Evolutionary conservation across 768 basidiomycete species (phyloP), one percentile per base, ranked within the genome.

Genomic region (Phanerochaete sordida): DNA sequence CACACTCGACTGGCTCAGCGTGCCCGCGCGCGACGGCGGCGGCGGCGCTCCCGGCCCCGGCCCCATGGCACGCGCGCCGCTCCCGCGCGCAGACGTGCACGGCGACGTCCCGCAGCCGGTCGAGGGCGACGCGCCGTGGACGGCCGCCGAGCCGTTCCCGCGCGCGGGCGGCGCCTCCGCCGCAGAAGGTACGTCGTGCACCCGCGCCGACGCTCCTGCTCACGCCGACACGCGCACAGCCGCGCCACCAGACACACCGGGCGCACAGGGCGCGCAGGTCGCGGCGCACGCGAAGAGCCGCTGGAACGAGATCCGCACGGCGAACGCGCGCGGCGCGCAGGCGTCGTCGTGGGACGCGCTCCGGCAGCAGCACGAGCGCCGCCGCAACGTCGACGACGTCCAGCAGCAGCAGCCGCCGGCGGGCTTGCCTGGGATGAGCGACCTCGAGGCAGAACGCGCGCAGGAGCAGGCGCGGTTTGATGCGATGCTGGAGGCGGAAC

Each of bases 251-350:
- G n/a, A n/a, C n/a, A n/a, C n/a, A 35, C 33, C 33, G 13, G 33
- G 7, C 33, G 33, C 33, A 35, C 7, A 6, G 13, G 6, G 7
- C 13, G 33, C 39, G 19, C 39, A 43, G 19, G 39, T 43, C 39
- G 19, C 39, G 19, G 8, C 7, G 39, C 39, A 43, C 19, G 11
- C 39, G 11, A 43, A 43, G 39, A 81, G 72, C 54, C 81, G 76
- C 61, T 91, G 89, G 89, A 86, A 88, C 33, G 80, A 85, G 62
- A 85, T 91, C 49, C 84, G 88, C 56, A 74, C 76, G 46, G 80
- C 75, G 31, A 86, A 86, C 60, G 74, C 73, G 16, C 71, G 75
- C 21, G 74, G 72, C 16, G 76, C 70, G 37, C 67, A 70, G 43
- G 70, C 69, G 3, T 89, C 89, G 21, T 77, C 86, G 3, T 90